Conservation (phyloP, 164 flowering plant genomes). For the Echeveria elegans region DNA sequence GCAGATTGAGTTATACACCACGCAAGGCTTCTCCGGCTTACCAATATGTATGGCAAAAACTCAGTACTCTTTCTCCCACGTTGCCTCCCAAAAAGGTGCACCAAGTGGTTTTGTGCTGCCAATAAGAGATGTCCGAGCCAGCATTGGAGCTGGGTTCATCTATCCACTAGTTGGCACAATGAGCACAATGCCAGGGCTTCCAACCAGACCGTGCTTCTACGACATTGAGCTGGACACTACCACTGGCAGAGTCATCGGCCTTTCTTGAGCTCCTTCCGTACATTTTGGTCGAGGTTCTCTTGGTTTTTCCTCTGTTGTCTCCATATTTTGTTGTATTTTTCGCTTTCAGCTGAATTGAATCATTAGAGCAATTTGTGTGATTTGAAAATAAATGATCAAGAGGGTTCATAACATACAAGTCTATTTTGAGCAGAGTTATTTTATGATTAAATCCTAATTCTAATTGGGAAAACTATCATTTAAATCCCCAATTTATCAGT, state of each 20-base stretch:
- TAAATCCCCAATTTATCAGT: too few relatives aligned
- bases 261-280: constrained; percentile 36
- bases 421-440: too few relatives aligned
- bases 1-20: constrained; percentile 88
- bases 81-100: constrained; percentile 74
- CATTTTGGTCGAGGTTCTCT: too few relatives aligned
- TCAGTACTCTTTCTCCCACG: constrained; percentile 88
- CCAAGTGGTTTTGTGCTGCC: constrained; percentile 83
- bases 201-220: constrained; percentile 92
- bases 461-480: too few relatives aligned
- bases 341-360: neutral
- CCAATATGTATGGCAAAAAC: constrained; percentile 99
- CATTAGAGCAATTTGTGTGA: neutral
- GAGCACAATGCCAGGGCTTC: constrained; percentile 99
- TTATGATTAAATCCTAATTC: too few relatives aligned
- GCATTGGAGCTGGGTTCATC: constrained; percentile 99
- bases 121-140: constrained; percentile 83
- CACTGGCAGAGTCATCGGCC: constrained; percentile 82
- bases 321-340: neutral
- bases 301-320: neutral
- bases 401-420: too few relatives aligned
- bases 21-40: constrained; percentile 74
- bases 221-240: constrained; percentile 83
- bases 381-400: too few relatives aligned
- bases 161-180: constrained; percentile 94